Conservation (phyloP, 2,329 filamentous ascomycete species). For the Arachnomyces sp. region DNA sequence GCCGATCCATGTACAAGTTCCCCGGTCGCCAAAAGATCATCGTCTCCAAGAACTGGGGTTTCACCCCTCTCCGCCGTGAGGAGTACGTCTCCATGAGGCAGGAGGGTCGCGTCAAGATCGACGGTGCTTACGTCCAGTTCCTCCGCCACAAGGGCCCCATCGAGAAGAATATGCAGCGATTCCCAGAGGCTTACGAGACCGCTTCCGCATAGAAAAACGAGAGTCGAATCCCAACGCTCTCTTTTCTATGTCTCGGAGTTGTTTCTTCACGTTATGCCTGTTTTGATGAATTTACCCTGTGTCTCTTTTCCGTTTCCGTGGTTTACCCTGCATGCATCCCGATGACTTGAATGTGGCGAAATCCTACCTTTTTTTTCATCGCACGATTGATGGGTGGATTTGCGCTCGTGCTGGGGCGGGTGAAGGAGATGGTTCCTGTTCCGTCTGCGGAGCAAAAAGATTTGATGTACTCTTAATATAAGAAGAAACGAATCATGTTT, state of each 20-base stretch:
- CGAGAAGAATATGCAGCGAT: constrained; percentile 79
- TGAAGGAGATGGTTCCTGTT: too few species aligned
- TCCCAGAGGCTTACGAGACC: constrained; percentile 72
- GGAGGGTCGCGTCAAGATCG: constrained; percentile 86
- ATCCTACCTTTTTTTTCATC: background rate
- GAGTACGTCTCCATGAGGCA: constrained; percentile 96
- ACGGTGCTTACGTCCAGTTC: constrained; percentile 99
- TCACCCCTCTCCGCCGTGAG: constrained; percentile 95
- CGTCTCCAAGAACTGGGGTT: constrained; percentile 99
- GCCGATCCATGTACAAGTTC: constrained; percentile 99
- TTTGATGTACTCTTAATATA: too few species aligned
- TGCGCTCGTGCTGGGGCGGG: too few species aligned
- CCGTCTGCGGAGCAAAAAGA: too few species aligned
- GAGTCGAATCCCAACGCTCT: background rate
- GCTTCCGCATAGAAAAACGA: constrained; percentile 33
- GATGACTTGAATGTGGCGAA: background rate
- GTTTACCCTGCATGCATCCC: constrained; percentile 1
- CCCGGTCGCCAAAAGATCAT: constrained; percentile 99
- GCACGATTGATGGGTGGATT: background rate
- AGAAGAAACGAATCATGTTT: too few species aligned
- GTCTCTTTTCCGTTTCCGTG: background rate
- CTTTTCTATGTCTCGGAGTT: background rate
- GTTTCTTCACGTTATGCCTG: constrained; percentile 2
- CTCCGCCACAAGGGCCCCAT: constrained; percentile 85
- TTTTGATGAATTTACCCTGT: background rate